Percentiles rank a stretch among this genome's conserved stretches.
phyloP scores from a whole-genome alignment of 169 alveolate species.

The Plasmodium billcollinsi region DNA sequence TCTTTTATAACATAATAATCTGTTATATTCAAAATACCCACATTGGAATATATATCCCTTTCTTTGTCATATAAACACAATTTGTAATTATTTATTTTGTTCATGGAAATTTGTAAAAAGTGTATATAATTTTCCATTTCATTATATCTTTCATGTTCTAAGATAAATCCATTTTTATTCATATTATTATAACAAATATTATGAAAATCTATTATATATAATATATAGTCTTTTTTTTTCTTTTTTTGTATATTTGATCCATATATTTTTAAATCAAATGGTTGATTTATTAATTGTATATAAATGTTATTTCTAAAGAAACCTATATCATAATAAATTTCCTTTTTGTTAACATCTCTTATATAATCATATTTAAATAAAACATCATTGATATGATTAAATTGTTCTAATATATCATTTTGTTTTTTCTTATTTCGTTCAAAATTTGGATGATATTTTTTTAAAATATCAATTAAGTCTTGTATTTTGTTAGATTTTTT shows the following conservation, averaged over 20 bases:
- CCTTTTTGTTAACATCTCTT: constrained; percentile 26
- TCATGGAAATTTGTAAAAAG: constrained; percentile 26
- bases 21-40: constrained; percentile 64
- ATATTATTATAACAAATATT: constrained; percentile 43
- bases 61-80: constrained; percentile 41
- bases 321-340: constrained; percentile 6
- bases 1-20: constrained; percentile 66
- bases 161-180: constrained; percentile 3
- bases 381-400: background rate
- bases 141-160: constrained; percentile 22
- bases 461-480: constrained; percentile 7
- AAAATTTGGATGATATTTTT: constrained; percentile 17
- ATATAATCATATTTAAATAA: constrained; percentile 10
- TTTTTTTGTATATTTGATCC: constrained; percentile 49
- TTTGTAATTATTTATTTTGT: constrained; percentile 40
- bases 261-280: constrained; percentile 16
- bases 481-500: background rate
- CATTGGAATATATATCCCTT: constrained; percentile 12
- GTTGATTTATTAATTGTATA: constrained; percentile 8
- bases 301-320: constrained; percentile 56
- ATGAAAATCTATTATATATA: constrained; percentile 46
- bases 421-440: constrained; percentile 7
- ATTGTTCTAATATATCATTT: constrained; percentile 31
- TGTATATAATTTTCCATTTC: constrained; percentile 17
- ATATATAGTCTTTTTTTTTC: constrained; percentile 5